A percentile compares a stretch with the other conserved stretches of the same genome.
Conservation (phyloP, 2,329 filamentous ascomycete species). For the Beauveria brongniartii region DNA sequence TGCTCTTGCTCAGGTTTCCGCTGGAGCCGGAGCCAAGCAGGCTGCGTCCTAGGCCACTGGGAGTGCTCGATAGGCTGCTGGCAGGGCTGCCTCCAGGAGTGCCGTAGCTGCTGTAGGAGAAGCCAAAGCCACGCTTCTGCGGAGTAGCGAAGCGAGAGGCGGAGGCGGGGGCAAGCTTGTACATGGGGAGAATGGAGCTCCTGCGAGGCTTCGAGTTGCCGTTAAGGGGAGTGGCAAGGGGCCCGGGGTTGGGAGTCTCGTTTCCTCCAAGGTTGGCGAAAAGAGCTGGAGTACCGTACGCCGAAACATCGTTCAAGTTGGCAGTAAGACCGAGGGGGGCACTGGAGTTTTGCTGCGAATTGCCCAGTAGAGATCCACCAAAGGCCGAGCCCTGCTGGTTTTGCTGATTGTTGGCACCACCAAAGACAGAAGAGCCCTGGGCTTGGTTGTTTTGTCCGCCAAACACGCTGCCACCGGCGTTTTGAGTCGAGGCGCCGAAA, state of each 20-base stretch:
- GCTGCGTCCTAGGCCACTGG: conserved; percentile 58
- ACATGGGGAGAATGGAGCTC: conserved; percentile 72
- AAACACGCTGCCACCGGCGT: conserved; percentile 45
- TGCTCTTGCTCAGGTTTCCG: conserved; percentile 73
- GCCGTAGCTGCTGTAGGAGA: conserved; percentile 87
- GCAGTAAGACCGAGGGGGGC: conserved; percentile 64
- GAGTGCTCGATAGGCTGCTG: conserved; percentile 59
- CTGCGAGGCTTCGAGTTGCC: conserved; percentile 68
- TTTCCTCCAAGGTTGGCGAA: conserved; percentile 64
- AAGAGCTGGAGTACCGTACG: conserved; percentile 81
- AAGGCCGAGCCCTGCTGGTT: conserved; percentile 36
- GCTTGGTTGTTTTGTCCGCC: conserved; percentile 39
- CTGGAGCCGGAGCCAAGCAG: conserved; percentile 58
- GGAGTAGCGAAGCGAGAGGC: conserved; percentile 75
- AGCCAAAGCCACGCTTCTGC: conserved; percentile 80
- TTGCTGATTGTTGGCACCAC: conserved; percentile 37
- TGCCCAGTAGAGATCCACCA: conserved; percentile 53
- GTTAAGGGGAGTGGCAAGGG: conserved; percentile 81
- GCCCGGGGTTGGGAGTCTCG: conserved; percentile 67
- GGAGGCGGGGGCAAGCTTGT: conserved; percentile 77
- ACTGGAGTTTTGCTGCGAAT: conserved; percentile 36
- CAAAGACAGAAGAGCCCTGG: conserved; percentile 36
- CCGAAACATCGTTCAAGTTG: conserved; percentile 74
- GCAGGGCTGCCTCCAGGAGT: conserved; percentile 65
- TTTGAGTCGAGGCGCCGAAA: conserved; percentile 42